Base-by-base conservation (phyloP, 2,329 filamentous ascomycete genomes). In the Claviceps quebecensis region DNA sequence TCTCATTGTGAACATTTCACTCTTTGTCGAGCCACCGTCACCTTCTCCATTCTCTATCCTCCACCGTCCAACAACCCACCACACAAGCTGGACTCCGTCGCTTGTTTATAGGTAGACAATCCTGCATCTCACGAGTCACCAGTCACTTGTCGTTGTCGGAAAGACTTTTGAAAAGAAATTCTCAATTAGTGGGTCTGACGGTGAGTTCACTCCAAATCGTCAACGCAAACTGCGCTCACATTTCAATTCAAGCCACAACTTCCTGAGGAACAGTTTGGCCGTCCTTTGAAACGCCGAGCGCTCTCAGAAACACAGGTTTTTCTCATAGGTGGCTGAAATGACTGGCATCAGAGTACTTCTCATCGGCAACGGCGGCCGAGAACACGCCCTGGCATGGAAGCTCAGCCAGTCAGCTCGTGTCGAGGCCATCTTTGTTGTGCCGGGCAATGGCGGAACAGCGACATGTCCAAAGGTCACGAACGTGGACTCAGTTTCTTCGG, bases 311-410 rank as follows among this genome's bases (percentile, higher is more conserved):
- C 14, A 40, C 36, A n/a, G 19, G 13, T 14, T 46, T 11, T 5
- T 17, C 19, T 17, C n/a, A 22, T 11, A 19, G 38, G 7, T 19
- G 19, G 5, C n/a, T 36, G 5, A 44, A 22, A 66, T 67, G 63
- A 57, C 64, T 34, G 60, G 64, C 52, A 74, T 88, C 56, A 78
- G 82, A 59, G 76, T 96, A 59, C 82, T 97, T 56, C 81, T 97
- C 56, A 82, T 97, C 58, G 91, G 93, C 62, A 95, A 91, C 65
- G 93, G 93, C 58, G 93, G 91, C 60, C 83, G 93, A 61, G 93
- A 98, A 71, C 89, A 97, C 69, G 87, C 90, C 46, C 78, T 96
- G 56, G 89, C 90, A 43, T 97, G 90, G 90, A 96, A 94, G 71
- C 75, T 97, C 56, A 81, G 83, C 63, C 85, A 95, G 67, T 95